A percentile compares a stretch with the other conserved stretches of the same genome.
Evolutionary conservation across 305 asterid species (phyloP).

Genomic region (Fraxinus velutina): DNA sequence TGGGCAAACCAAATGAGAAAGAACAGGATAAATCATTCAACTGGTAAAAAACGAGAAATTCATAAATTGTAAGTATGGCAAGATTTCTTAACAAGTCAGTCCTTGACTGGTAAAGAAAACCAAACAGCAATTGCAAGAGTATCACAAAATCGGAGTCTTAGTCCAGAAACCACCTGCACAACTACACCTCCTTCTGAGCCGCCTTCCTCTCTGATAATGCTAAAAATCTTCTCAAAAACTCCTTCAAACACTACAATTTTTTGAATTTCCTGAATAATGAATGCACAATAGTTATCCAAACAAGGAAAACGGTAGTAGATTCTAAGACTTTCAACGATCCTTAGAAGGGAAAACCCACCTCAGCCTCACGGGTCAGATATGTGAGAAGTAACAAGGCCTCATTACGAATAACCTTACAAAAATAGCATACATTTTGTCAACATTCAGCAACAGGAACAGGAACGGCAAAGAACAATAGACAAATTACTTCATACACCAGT

Average conservation of each 20-base stretch:
- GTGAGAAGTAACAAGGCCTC: slow-evolving; percentile 90
- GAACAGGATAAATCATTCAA: not conserved
- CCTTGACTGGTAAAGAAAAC: not conserved
- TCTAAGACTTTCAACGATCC: not conserved
- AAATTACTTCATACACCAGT: slow-evolving; percentile 19
- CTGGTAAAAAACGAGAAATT: not conserved
- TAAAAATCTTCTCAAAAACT: slow-evolving; percentile 92
- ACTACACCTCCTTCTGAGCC: slow-evolving; percentile 97
- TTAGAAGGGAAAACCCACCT: slow-evolving; percentile 47
- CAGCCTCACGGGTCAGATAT: slow-evolving; percentile 93
- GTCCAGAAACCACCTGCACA: slow-evolving; percentile 64
- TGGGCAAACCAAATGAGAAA: not conserved
- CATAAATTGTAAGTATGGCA: not conserved
- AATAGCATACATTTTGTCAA: slow-evolving; percentile 10
- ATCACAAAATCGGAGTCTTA: not conserved
- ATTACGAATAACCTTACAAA: slow-evolving; percentile 75
- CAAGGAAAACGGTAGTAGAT: not conserved
- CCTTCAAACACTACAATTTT: slow-evolving; percentile 96
- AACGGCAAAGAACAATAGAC: slow-evolving; percentile 4
- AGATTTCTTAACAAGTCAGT: not conserved
- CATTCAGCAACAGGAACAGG: slow-evolving; percentile 2
- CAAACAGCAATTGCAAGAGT: not conserved
- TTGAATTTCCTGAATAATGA: slow-evolving; percentile 77
- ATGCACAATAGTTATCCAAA: slow-evolving; percentile 13
- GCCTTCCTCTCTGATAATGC: slow-evolving; percentile 90